Conservation (phyloP, 2,329 filamentous ascomycete species). For the Stemphylium vesicarium region DNA sequence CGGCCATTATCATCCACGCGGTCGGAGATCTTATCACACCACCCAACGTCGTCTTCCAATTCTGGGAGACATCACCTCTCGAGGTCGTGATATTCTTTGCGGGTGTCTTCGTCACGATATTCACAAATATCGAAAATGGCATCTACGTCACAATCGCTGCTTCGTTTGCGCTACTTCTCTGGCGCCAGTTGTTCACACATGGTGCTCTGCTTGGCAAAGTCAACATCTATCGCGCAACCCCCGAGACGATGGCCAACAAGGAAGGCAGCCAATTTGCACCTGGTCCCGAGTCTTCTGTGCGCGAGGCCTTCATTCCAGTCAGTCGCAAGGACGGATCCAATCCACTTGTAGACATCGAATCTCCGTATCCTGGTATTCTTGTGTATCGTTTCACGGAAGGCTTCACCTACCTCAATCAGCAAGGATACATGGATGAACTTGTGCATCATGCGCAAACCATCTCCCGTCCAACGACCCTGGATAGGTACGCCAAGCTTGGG, state of each 20-base stretch:
- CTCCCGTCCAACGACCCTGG: slow-evolving; percentile 77
- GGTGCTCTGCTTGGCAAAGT: slow-evolving; percentile 80
- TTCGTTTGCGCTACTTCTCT: slow-evolving; percentile 79
- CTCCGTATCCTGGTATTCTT: slow-evolving; percentile 89
- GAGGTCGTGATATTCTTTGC: slow-evolving; percentile 93
- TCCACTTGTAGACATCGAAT: slow-evolving; percentile 77
- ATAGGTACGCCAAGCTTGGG: slow-evolving; percentile 63
- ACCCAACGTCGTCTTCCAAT: slow-evolving; percentile 90
- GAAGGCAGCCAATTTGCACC: slow-evolving; percentile 21
- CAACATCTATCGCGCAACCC: slow-evolving; percentile 81
- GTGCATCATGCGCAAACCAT: slow-evolving; percentile 55
- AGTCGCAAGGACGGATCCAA: slow-evolving; percentile 91
- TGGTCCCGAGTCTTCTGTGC: slow-evolving; percentile 14
- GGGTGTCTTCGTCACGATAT: slow-evolving; percentile 88
- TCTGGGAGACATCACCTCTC: slow-evolving; percentile 90
- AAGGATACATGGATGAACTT: slow-evolving; percentile 80
- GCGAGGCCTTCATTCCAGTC: slow-evolving; percentile 67
- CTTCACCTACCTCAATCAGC: slow-evolving; percentile 95
- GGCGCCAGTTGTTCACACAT: slow-evolving; percentile 80
- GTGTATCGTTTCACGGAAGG: slow-evolving; percentile 96
- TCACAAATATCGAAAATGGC: slow-evolving; percentile 86
- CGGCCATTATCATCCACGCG: slow-evolving; percentile 94
- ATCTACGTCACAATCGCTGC: slow-evolving; percentile 85
- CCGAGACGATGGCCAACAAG: slow-evolving; percentile 70
- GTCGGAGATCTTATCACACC: slow-evolving; percentile 91